Evolutionary conservation across 208 protist genomes (phyloP), one percentile per base, ranked within the genome.

Genomic region (Acanthamoeba castellanii): DNA sequence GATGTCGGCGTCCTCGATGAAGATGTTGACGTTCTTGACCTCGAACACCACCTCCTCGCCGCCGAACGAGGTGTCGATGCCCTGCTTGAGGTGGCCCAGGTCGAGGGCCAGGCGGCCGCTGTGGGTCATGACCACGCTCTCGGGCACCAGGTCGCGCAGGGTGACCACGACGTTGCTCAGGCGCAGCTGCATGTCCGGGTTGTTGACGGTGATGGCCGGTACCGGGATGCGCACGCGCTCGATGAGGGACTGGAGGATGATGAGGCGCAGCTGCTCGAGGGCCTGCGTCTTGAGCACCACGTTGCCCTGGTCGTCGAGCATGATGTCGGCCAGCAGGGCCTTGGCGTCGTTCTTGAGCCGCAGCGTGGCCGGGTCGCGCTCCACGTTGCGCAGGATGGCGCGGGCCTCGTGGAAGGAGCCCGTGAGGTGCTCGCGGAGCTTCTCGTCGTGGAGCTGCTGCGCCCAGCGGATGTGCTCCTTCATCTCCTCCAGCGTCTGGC

Each of bases 241-340:
- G n/a, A 90, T 45, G 84, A 90, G 25, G 11, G 84, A 90, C n/a
- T 61, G 25, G 42, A 90, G 3, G 84, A 90, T 42, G 42, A 90
- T 90, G 84, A 90, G n/a, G 16, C 34, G 25, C 11, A 90, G n/a
- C 57, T 90, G 84, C 30, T 90, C 59, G 32, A 90, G 47, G 20
- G 55, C 84, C 84, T 90, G 20, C 8, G 84, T 30, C 57, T 90
- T 90, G 55, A 42, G 34, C 7, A 72, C 55, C 3, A 90, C n/a
- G 55, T 70, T 61, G 47, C 84, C 84, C n/a, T 37, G 55, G 9
- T 34, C 45, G 32, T 90, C 84, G 34, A 90, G 84, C 55, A 90
- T 68, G 52, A 90, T 30, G 32, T 90, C 84, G 55, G 50, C 27
- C 3, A 70, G 5, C 8, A 90, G 59, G 16, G 27, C 32, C 84